These are phyloP conservation scores for Mycena vitilis DNA, from an alignment of 768 basidiomycete genomes.

Conservation along the genomic window DNA sequence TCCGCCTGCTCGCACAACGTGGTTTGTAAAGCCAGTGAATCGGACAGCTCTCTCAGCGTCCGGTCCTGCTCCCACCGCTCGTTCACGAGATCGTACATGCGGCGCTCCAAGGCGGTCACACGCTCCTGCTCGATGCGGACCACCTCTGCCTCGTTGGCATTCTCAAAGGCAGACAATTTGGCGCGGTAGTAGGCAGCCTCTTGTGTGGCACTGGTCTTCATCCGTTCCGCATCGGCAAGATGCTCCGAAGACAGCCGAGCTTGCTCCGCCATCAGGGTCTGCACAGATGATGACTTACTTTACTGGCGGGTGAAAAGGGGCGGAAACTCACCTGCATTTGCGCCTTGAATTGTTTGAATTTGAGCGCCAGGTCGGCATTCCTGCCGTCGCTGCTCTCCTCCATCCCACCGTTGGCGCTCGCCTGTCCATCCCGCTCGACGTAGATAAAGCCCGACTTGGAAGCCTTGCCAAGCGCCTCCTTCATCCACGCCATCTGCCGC, in stretches of 20 bases:
- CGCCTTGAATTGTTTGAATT: conserved; percentile 90
- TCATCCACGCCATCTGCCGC: conserved; percentile 89
- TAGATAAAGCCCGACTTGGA: conserved; percentile 82
- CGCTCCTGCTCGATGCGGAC: conserved; percentile 84
- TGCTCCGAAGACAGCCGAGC: conserved; percentile 82
- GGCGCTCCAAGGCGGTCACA: conserved; percentile 76
- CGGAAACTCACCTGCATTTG: conserved; percentile 78
- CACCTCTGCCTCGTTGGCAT: conserved; percentile 71
- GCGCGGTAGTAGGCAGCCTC: conserved; percentile 97
- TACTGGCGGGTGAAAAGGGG: conserved; percentile 15
- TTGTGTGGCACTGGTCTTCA: conserved; percentile 83
- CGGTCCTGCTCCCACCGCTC: conserved; percentile 77
- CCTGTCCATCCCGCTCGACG: conserved; percentile 62
- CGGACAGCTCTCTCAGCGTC: conserved; percentile 76
- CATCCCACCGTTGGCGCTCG: conserved; percentile 45
- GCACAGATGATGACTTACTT: conserved; percentile 26
- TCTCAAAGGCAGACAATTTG: conserved; percentile 90
- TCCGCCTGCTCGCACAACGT: conserved; percentile 83
- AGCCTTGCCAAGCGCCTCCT: conserved; percentile 80
- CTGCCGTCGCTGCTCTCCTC: conserved; percentile 60
- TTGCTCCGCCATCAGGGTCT: conserved; percentile 83
- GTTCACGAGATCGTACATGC: conserved; percentile 68
- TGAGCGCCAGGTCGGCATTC: conserved; percentile 78
- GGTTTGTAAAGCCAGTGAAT: conserved; percentile 82
- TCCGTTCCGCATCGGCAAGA: conserved; percentile 81